Conservation (phyloP, 1,284 basidiomycete species). For the Cutaneotrichosporon sp. region DNA sequence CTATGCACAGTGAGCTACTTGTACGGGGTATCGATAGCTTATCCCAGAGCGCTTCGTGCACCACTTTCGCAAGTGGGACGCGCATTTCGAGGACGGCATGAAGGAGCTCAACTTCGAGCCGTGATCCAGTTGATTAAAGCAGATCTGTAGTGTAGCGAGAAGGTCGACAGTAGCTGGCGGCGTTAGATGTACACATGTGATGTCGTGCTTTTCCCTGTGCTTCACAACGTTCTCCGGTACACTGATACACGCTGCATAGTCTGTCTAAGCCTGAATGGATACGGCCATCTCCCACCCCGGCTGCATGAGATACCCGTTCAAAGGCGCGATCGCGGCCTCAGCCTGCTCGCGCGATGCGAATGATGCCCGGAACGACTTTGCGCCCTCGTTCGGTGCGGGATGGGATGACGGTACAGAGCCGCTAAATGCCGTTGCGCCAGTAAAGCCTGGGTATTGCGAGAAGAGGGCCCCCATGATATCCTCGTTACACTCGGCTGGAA, state of each 20-base stretch:
- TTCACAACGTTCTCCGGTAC: too few relatives aligned
- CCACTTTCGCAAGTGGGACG: too few relatives aligned
- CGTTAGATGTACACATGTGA: too few relatives aligned
- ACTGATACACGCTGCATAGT: background rate
- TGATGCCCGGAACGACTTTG: constrained; percentile 31
- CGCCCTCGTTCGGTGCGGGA: constrained; percentile 30
- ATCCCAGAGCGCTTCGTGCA: too few relatives aligned
- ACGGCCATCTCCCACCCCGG: constrained; percentile 44
- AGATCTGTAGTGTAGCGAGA: too few relatives aligned
- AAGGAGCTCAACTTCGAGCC: too few relatives aligned
- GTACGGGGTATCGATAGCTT: too few relatives aligned
- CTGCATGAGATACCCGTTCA: constrained; percentile 42
- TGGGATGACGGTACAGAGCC: constrained; percentile 29
- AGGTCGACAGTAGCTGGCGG: too few relatives aligned
- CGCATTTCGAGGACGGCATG: background rate
- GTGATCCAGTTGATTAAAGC: too few relatives aligned
- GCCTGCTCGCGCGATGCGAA: constrained; percentile 30
- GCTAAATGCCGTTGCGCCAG: constrained; percentile 21
- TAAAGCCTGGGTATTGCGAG: constrained; percentile 36
- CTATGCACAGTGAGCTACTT: constrained; percentile 31
- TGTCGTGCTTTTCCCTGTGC: too few relatives aligned
- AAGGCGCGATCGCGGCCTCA: constrained; percentile 23
- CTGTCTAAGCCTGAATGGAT: constrained; percentile 17
- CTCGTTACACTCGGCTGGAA: constrained; percentile 38
- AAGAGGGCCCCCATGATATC: constrained; percentile 36